Evolutionary conservation across 73 alveolate species (phyloP).

Genomic region (Tetrahymena borealis): DNA sequence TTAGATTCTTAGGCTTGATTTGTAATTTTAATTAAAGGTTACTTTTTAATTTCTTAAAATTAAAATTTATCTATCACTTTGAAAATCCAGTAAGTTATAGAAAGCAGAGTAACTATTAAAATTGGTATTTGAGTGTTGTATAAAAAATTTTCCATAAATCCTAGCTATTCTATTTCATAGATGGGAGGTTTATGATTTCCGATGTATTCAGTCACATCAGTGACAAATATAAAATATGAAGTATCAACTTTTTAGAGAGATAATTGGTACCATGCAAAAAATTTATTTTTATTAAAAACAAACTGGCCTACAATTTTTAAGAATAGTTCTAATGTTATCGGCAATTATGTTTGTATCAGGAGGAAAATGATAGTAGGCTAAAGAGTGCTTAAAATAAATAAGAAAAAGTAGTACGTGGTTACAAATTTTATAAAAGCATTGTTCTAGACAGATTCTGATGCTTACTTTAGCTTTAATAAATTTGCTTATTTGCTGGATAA

Average conservation of each 20-base stretch:
- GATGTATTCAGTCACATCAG: neutral
- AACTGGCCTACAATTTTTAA: neutral
- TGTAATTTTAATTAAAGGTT: too few relatives aligned
- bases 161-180: neutral
- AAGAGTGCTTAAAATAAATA: neutral
- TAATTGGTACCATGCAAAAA: neutral
- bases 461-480: neutral
- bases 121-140: neutral
- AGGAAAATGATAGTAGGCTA: neutral
- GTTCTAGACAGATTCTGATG: neutral
- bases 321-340: neutral
- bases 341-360: neutral
- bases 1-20: too few relatives aligned
- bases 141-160: neutral
- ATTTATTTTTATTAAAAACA: neutral
- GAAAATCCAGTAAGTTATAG: neutral
- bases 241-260: neutral
- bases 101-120: neutral
- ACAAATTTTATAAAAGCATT: neutral
- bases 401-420: neutral
- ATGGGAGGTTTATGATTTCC: neutral
- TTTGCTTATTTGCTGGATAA: neutral
- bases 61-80: neutral
- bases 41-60: neutral
- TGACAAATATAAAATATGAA: neutral